Conservation (phyloP, 1,284 basidiomycete genomes). For the Pisolithus thermaeus region DNA sequence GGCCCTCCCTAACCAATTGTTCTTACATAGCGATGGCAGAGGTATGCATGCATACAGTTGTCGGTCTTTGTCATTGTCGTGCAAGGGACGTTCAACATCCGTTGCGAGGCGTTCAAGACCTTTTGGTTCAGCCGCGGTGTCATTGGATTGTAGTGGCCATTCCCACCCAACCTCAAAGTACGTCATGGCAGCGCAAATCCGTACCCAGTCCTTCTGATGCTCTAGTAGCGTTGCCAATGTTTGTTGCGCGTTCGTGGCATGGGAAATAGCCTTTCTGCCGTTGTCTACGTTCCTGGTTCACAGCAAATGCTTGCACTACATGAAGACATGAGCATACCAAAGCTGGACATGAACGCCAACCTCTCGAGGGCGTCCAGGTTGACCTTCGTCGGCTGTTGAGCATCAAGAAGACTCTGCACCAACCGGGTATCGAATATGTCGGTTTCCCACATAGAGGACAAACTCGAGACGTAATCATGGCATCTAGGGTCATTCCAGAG, state of each 20-base stretch:
- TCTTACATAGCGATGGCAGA: slow-evolving; percentile 26
- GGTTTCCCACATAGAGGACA: slow-evolving; percentile 23
- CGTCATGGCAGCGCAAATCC: slow-evolving; percentile 21
- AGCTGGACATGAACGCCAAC: slow-evolving; percentile 27
- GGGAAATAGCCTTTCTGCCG: slow-evolving; percentile 10
- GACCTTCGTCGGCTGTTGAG: slow-evolving; percentile 11
- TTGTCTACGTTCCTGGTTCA: slow-evolving; percentile 7
- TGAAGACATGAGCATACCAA: slow-evolving; percentile 11
- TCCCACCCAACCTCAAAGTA: slow-evolving; percentile 24
- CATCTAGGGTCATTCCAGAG: slow-evolving; percentile 28
- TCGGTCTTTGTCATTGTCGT: neutral
- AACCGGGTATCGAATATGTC: slow-evolving; percentile 23
- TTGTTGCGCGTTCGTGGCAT: neutral
- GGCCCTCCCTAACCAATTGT: slow-evolving; percentile 1
- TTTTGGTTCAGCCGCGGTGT: slow-evolving; percentile 1
- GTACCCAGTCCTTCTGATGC: slow-evolving; percentile 11
- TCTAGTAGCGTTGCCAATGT: slow-evolving; percentile 12
- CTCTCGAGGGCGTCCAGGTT: slow-evolving; percentile 21
- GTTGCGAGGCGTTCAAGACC: slow-evolving; percentile 4
- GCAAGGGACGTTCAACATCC: slow-evolving; percentile 16
- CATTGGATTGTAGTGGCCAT: slow-evolving; percentile 6
- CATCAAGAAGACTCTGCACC: slow-evolving; percentile 14
- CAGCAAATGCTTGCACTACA: neutral
- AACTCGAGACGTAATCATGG: slow-evolving; percentile 15
- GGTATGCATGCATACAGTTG: slow-evolving; percentile 23